Conservation (phyloP, 2,329 filamentous ascomycete genomes). For the Alternaria sp. region DNA sequence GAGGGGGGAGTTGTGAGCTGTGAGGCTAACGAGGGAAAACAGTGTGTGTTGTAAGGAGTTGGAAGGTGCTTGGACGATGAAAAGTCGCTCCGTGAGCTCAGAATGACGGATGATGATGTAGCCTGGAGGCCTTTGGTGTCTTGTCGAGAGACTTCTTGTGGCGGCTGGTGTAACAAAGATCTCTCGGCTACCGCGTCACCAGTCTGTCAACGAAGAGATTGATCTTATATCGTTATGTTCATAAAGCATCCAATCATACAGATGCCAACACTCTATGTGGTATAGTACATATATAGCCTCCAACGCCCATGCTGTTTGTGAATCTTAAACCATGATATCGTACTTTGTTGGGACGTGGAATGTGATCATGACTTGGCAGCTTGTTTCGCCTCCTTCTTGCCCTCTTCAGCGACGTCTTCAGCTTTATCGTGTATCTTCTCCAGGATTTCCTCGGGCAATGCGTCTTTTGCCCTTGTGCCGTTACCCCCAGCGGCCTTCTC, state of each 20-base stretch:
- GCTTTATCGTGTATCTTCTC: constrained; percentile 33
- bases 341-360: background rate
- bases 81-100: background rate
- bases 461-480: constrained; percentile 37
- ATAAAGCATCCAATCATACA: constrained; percentile 9
- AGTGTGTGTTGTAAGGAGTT: background rate
- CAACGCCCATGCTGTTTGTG: constrained; percentile 7
- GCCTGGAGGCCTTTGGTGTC: background rate
- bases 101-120: background rate
- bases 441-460: constrained; percentile 34
- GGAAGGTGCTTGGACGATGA: background rate
- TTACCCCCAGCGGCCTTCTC: constrained; percentile 37
- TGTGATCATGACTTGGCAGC: constrained; percentile 8
- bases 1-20: constrained; percentile 7
- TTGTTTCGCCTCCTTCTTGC: constrained; percentile 11
- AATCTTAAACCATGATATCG: constrained; percentile 8
- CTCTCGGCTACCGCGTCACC: background rate
- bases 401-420: constrained; percentile 28
- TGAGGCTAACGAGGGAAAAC: background rate
- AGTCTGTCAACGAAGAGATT: background rate
- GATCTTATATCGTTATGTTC: background rate
- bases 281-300: constrained; percentile 7
- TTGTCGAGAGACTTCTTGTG: background rate
- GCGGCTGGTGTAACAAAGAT: background rate
- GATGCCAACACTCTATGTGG: constrained; percentile 2